Percentiles rank a stretch among this genome's conserved stretches.
Evolutionary conservation across 805 yeast species (phyloP).

Genomic region (Wilhelminamyces savonicus): DNA sequence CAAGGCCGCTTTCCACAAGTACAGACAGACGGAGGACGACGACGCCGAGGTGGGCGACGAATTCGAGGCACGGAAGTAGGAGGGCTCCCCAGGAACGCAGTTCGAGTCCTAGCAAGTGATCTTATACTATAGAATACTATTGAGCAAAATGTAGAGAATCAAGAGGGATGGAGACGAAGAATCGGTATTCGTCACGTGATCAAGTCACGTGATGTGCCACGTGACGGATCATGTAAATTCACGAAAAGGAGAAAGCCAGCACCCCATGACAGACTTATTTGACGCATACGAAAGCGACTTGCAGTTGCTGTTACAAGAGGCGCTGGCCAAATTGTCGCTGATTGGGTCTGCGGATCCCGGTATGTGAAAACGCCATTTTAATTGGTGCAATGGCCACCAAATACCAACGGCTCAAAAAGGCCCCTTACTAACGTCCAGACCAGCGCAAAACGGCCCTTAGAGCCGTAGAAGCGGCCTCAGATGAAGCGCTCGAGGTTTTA

Average conservation of each 20-base stretch:
- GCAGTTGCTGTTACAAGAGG: slow-evolving; percentile 63
- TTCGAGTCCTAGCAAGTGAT: no score
- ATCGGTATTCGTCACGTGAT: no score
- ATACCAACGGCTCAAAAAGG: not conserved
- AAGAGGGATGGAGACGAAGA: no score
- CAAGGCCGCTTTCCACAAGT: slow-evolving; percentile 29
- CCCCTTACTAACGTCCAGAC: slow-evolving; percentile 22
- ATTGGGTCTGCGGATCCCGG: slow-evolving; percentile 44
- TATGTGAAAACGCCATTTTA: slow-evolving; percentile 13
- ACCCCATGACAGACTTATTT: slow-evolving; percentile 51
- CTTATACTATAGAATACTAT: no score
- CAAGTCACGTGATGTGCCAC: no score
- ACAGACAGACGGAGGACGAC: slow-evolving; percentile 17
- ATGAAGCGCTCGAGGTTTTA: slow-evolving; percentile 71
- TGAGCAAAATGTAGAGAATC: no score
- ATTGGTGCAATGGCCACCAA: not conserved
- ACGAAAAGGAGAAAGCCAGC: no score
- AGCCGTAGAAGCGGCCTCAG: slow-evolving; percentile 62
- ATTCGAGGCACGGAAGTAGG: no score
- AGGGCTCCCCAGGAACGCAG: no score
- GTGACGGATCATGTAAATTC: no score
- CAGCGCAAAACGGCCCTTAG: slow-evolving; percentile 50
- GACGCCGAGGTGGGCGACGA: slow-evolving; percentile 48
- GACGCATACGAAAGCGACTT: slow-evolving; percentile 65
- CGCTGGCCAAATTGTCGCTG: slow-evolving; percentile 56